These are phyloP conservation scores for Fusarium sp. DNA, from an alignment of 2,329 filamentous ascomycete genomes.

Conservation along the genomic window DNA sequence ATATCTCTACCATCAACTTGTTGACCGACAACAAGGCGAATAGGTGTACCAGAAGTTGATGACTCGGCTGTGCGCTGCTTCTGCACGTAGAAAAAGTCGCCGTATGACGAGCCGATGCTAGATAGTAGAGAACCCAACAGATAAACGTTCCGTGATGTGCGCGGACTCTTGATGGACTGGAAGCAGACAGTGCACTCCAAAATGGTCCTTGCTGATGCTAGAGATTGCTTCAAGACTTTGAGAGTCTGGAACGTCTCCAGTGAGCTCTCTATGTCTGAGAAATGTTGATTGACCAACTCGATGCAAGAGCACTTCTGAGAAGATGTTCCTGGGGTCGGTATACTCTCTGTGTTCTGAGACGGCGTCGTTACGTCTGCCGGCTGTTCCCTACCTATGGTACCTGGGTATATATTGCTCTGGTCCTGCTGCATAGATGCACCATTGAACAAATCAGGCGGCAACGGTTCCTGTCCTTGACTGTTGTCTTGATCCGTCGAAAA, in stretches of 20 bases:
- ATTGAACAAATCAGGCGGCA: background rate
- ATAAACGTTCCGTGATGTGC: constrained; percentile 6
- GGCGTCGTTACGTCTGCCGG: rapidly evolving
- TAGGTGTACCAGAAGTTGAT: background rate
- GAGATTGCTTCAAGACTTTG: constrained; percentile 11
- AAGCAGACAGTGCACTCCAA: constrained; percentile 17
- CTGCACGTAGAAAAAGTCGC: constrained; percentile 17
- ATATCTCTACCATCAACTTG: background rate
- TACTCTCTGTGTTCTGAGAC: background rate
- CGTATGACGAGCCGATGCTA: constrained; percentile 10
- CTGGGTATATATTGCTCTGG: background rate
- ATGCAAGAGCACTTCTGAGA: constrained; percentile 10
- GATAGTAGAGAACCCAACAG: background rate
- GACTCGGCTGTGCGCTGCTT: constrained; percentile 9
- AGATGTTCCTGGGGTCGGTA: rapidly evolving
- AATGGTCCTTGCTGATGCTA: background rate
- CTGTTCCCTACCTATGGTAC: background rate
- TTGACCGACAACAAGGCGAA: background rate
- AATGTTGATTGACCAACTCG: constrained; percentile 17
- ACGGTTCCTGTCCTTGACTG: rapidly evolving
- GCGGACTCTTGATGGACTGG: constrained; percentile 15
- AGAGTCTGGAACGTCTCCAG: constrained; percentile 18
- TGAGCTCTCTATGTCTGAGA: constrained; percentile 11
- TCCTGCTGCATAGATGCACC: background rate
- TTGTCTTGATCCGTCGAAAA: background rate